Percentiles rank a stretch among this genome's conserved stretches.
These are phyloP conservation scores for Penicillium sp. DNA, from an alignment of 2,329 filamentous ascomycete genomes.

Conservation along the genomic window DNA sequence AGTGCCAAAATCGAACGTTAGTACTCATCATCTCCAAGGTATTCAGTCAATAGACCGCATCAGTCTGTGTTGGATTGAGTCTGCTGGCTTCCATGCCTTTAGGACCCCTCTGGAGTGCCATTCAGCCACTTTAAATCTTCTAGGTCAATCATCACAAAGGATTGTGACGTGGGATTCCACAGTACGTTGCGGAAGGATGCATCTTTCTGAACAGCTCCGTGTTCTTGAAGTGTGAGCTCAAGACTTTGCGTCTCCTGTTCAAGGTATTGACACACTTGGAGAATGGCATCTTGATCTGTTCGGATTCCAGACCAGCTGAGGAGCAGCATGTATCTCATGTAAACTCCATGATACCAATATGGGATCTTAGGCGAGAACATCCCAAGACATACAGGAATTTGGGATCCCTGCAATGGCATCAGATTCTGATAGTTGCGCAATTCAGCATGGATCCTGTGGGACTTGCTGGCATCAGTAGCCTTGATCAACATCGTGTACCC, in stretches of 20 bases:
- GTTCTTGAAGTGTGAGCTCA: constrained; percentile 12
- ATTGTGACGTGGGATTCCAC: constrained; percentile 16
- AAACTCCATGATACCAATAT: constrained; percentile 29
- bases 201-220: constrained; percentile 20
- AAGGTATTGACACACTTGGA: background rate
- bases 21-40: background rate
- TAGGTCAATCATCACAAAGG: constrained; percentile 26
- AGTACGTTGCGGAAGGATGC: constrained; percentile 26
- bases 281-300: background rate
- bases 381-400: constrained; percentile 27
- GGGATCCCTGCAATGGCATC: constrained; percentile 20
- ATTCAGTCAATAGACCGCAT: background rate
- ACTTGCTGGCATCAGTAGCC: constrained; percentile 19
- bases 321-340: constrained; percentile 20
- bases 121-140: constrained; percentile 24
- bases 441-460: constrained; percentile 22
- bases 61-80: background rate
- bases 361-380: constrained; percentile 17
- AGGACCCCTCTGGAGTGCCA: background rate
- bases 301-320: constrained; percentile 18
- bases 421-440: constrained; percentile 25
- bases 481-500: constrained; percentile 32
- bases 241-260: constrained; percentile 10
- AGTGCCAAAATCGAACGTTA: background rate
- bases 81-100: background rate